Conservation (phyloP, 108 stramenopile species). For the Fistulifera pelliculosa region DNA sequence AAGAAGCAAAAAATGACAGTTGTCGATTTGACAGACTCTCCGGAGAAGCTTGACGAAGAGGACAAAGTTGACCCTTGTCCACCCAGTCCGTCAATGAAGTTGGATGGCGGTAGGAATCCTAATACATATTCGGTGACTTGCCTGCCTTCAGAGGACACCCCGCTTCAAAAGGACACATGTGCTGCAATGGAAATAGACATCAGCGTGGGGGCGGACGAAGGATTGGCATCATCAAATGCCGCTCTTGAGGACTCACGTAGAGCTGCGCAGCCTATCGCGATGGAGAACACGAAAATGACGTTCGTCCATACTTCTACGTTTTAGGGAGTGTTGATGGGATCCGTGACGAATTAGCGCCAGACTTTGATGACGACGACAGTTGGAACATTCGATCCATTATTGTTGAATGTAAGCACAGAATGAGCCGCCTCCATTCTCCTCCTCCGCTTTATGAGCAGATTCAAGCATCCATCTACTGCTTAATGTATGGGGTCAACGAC, state of each 20-base stretch:
- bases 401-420: slow-evolving; percentile 82
- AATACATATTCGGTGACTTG: too few species aligned
- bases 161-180: neutral
- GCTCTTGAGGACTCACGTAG: too few species aligned
- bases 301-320: slow-evolving; percentile 24
- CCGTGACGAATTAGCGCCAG: slow-evolving; percentile 27
- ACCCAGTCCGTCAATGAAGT: neutral
- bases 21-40: neutral
- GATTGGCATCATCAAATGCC: too few species aligned
- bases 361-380: slow-evolving; percentile 37
- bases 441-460: slow-evolving; percentile 80
- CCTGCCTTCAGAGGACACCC: too few species aligned
- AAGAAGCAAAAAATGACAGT: neutral
- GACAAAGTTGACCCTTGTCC: neutral
- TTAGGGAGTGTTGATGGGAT: slow-evolving; percentile 35
- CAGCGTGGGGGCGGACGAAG: too few species aligned
- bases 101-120: neutral
- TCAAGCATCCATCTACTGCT: slow-evolving; percentile 60
- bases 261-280: too few species aligned
- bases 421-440: slow-evolving; percentile 37
- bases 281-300: neutral
- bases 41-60: neutral
- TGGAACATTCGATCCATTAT: slow-evolving; percentile 46
- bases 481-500: slow-evolving; percentile 56
- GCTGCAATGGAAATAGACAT: neutral